Conservation (phyloP, 139 green algal genomes). For the Chlorella sp. region DNA sequence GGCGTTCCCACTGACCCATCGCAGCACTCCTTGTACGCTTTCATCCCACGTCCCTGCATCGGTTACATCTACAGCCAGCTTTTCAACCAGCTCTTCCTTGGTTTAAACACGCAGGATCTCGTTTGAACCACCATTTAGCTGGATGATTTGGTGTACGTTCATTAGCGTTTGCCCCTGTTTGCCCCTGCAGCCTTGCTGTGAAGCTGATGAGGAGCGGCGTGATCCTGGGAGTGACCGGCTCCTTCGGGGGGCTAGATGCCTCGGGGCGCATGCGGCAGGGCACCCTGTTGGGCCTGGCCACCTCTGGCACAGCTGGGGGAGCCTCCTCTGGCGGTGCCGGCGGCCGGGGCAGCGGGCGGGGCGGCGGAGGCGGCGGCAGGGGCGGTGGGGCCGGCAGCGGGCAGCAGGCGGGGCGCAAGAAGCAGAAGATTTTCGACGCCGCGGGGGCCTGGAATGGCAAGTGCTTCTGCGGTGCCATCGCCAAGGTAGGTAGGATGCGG, state of each 20-base stretch:
- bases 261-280: neutral
- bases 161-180: neutral
- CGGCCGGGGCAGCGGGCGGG: neutral
- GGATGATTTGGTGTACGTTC: no score
- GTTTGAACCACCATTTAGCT: no score
- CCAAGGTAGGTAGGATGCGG: constrained; percentile 9
- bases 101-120: no score
- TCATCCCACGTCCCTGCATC: no score
- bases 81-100: no score
- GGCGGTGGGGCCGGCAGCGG: neutral
- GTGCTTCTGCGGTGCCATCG: constrained; percentile 35
- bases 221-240: constrained; percentile 35
- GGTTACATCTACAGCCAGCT: no score
- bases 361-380: neutral
- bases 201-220: constrained; percentile 47
- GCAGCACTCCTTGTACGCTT: no score
- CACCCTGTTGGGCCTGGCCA: constrained; percentile 12
- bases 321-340: neutral
- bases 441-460: constrained; percentile 30
- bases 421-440: constrained; percentile 23
- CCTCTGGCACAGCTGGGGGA: neutral
- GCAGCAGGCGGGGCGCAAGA: constrained; percentile 13
- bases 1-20: no score
- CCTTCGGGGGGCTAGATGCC: constrained; percentile 26
- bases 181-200: constrained; percentile 32